phyloP scores from a whole-genome alignment of 306 rosid genomes.

The Ormosia emarginata region DNA sequence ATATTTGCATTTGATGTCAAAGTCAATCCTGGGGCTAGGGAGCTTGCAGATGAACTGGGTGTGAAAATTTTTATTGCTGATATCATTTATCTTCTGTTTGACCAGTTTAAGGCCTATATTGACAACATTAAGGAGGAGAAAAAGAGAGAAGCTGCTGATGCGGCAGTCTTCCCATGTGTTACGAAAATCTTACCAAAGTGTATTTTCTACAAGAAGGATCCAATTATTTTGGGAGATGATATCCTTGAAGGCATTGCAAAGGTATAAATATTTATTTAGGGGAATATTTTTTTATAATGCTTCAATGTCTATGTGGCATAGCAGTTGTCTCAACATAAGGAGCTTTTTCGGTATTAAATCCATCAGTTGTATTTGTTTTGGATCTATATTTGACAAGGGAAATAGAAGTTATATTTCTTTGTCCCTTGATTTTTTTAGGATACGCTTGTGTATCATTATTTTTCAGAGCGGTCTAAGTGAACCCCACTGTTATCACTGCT shows the following conservation, averaged over 20 bases:
- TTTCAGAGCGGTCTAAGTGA: background rate
- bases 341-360: background rate
- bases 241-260: slow-evolving; percentile 83
- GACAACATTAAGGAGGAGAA: slow-evolving; percentile 85
- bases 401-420: background rate
- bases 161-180: slow-evolving; percentile 91
- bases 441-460: background rate
- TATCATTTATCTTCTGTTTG: slow-evolving; percentile 85
- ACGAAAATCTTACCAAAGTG: slow-evolving; percentile 77
- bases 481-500: background rate
- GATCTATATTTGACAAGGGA: background rate
- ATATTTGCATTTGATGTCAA: slow-evolving; percentile 98
- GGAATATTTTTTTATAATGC: background rate
- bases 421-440: background rate
- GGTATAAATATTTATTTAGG: slow-evolving; percentile 41
- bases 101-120: slow-evolving; percentile 87
- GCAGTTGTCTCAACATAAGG: background rate
- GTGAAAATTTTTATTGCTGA: slow-evolving; percentile 86
- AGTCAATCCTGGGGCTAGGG: slow-evolving; percentile 90
- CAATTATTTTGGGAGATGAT: slow-evolving; percentile 95
- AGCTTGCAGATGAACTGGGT: slow-evolving; percentile 82
- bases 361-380: background rate
- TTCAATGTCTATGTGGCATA: background rate
- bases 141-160: slow-evolving; percentile 87
- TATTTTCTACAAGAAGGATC: slow-evolving; percentile 93